These are phyloP conservation scores for Jatropha podagrica DNA, from an alignment of 441 rosid species.

Conservation along the genomic window DNA sequence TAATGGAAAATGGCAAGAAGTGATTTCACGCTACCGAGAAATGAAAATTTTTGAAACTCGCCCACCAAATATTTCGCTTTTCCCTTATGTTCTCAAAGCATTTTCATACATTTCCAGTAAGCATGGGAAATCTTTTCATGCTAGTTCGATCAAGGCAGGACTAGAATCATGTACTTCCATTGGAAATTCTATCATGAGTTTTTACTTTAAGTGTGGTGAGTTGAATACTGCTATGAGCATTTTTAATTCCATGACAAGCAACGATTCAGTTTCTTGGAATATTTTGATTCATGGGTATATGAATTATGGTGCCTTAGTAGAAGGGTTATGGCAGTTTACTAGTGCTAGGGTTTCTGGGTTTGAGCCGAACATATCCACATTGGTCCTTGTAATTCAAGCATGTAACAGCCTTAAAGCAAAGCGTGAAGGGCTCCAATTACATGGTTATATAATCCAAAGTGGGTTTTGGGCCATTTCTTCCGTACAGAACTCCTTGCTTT, in stretches of 20 bases:
- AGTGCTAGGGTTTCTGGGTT: constrained; percentile 51
- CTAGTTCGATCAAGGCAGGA: constrained; percentile 52
- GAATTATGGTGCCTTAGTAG: constrained; percentile 36
- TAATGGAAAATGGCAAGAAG: constrained; percentile 55
- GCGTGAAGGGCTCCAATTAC: constrained; percentile 38
- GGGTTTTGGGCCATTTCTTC: constrained; percentile 44
- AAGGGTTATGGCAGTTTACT: constrained; percentile 52
- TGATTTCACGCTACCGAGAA: constrained; percentile 39
- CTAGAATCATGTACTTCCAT: constrained; percentile 46
- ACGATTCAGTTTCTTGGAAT: constrained; percentile 77
- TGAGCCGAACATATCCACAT: constrained; percentile 54
- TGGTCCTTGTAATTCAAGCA: constrained; percentile 57
- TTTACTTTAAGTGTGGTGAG: constrained; percentile 54
- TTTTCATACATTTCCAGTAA: constrained; percentile 44
- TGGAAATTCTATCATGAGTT: constrained; percentile 59
- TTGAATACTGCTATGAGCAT: constrained; percentile 36
- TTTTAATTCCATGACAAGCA: constrained; percentile 37
- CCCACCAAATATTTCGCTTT: constrained; percentile 42
- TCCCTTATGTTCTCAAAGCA: constrained; percentile 57
- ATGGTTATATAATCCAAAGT: constrained; percentile 46
- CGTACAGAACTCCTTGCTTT: constrained; percentile 58
- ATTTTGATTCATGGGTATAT: constrained; percentile 54
- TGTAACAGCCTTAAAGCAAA: constrained; percentile 29
- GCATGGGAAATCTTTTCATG: constrained; percentile 51
- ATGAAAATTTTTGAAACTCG: constrained; percentile 38